Conservation (phyloP, 78 protist genomes). For the Speleostelium caveatum region DNA sequence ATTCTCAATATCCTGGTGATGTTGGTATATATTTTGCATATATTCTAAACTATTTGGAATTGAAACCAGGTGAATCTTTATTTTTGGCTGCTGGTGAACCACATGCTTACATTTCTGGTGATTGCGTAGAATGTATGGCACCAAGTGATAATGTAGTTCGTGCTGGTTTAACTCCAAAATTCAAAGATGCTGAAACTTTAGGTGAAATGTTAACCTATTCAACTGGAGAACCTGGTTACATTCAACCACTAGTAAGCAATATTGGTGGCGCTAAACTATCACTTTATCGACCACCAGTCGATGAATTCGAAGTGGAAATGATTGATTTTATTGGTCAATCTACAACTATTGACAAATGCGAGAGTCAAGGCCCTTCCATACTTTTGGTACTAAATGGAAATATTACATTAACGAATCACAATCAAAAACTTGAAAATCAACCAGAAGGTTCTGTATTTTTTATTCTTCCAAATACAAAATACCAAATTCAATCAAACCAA, state of each 20-base stretch:
- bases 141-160: conserved; percentile 98
- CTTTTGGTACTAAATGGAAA: conserved; percentile 20
- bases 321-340: background rate
- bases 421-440: background rate
- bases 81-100: conserved; percentile 96
- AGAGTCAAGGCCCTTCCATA: conserved; percentile 24
- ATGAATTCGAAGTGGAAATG: conserved; percentile 58
- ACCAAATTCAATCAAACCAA: background rate
- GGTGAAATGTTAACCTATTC: conserved; percentile 84
- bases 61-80: conserved; percentile 95
- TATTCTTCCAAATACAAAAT: conserved; percentile 40
- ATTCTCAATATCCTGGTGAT: conserved; percentile 90
- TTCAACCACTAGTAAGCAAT: background rate
- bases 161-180: conserved; percentile 98
- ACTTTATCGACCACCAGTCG: conserved; percentile 48
- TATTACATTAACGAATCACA: background rate
- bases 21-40: conserved; percentile 94
- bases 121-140: conserved; percentile 98
- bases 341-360: background rate
- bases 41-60: conserved; percentile 88
- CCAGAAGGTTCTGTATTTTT: conserved; percentile 61
- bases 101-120: conserved; percentile 94
- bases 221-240: conserved; percentile 41
- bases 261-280: background rate
- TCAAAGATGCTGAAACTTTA: conserved; percentile 89